Percentiles rank a stretch among this genome's conserved stretches.
Evolutionary conservation across 129 eudicot genomes (phyloP).

Genomic region (Centaurea solstitialis): DNA sequence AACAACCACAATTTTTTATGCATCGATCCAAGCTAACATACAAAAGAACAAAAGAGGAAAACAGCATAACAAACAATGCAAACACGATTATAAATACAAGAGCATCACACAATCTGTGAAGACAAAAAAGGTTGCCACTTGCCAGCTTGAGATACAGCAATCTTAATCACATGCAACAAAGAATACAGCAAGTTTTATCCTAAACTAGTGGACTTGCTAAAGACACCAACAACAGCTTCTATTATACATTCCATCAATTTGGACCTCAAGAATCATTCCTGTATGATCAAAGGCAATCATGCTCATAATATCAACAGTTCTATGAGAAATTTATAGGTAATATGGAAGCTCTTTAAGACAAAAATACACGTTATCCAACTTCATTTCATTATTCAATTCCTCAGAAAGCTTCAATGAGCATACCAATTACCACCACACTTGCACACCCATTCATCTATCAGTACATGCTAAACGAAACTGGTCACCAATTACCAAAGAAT

Average conservation of each 20-base stretch:
- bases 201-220: conserved; percentile 7
- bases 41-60: background rate
- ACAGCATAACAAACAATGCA: background rate
- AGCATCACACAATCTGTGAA: background rate
- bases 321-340: background rate
- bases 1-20: background rate
- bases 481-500: background rate
- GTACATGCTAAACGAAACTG: background rate
- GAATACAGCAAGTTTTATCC: background rate
- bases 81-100: background rate
- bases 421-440: background rate
- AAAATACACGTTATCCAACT: background rate
- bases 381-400: background rate
- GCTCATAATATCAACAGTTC: background rate
- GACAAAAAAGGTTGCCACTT: background rate
- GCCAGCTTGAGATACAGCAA: background rate
- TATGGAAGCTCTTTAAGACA: background rate
- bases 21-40: background rate
- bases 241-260: background rate
- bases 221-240: background rate
- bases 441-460: background rate
- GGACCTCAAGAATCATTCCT: background rate
- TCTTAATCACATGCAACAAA: background rate
- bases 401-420: background rate
- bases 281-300: background rate